phyloP scores from a whole-genome alignment of 345 rosid species.

The Populus ilicifolia region DNA sequence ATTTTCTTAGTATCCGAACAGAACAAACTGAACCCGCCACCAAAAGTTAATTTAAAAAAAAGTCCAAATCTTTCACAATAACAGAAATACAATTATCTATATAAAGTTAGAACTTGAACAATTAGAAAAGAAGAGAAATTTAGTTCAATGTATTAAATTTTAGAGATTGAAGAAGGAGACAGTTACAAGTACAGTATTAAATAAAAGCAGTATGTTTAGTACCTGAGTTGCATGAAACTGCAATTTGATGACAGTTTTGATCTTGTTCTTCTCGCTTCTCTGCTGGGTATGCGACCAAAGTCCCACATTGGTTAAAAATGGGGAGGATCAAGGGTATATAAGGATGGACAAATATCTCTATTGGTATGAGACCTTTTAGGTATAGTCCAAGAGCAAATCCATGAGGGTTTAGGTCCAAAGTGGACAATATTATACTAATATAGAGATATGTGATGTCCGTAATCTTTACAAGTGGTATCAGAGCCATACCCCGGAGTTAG shows the following conservation, averaged over 20 bases:
- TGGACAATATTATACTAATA: too few species aligned
- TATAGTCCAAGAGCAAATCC: too few species aligned
- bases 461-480: too few species aligned
- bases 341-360: too few species aligned
- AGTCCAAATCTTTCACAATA: not conserved
- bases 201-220: not conserved
- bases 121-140: not conserved
- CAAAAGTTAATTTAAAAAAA: not conserved
- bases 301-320: too few species aligned
- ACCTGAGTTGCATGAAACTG: slow-evolving; percentile 93
- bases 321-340: too few species aligned
- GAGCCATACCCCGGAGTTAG: too few species aligned
- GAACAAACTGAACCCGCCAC: slow-evolving; percentile 3
- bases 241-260: slow-evolving; percentile 74
- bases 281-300: too few species aligned
- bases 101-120: not conserved
- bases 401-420: too few species aligned
- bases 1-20: slow-evolving; percentile 30
- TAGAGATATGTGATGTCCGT: too few species aligned
- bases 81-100: not conserved
- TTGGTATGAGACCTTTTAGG: too few species aligned
- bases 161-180: not conserved
- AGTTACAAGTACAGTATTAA: not conserved
- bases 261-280: slow-evolving; percentile 71
- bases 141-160: not conserved